These are phyloP conservation scores for Xylariomycetidae sp. DNA, from an alignment of 2,329 filamentous ascomycete species.

Conservation along the genomic window DNA sequence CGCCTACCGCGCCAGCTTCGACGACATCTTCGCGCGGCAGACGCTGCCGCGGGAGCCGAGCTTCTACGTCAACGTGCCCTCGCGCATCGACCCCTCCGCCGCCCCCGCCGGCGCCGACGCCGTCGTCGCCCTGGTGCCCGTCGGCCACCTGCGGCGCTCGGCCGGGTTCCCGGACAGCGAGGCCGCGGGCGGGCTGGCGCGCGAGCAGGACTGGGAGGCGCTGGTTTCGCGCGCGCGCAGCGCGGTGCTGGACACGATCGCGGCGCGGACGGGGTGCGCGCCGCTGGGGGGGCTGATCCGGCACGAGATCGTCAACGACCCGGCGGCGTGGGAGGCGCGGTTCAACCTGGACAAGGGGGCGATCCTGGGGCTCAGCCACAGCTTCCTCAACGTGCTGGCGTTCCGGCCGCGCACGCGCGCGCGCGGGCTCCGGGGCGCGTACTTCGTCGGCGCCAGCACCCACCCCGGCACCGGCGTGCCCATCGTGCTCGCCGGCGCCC, in stretches of 20 bases:
- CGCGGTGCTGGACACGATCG: constrained; percentile 56
- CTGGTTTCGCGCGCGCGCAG: constrained; percentile 54
- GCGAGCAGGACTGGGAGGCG: constrained; percentile 52
- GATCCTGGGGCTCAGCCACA: constrained; percentile 65
- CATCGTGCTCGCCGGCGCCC: constrained; percentile 64
- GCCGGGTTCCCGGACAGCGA: constrained; percentile 18
- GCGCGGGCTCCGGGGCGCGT: constrained; percentile 43
- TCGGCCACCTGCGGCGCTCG: constrained; percentile 59
- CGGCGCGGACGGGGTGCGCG: constrained; percentile 51
- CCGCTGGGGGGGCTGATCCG: constrained; percentile 41
- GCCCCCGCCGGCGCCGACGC: constrained; percentile 60
- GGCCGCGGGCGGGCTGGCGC: constrained; percentile 24
- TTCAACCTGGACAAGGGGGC: constrained; percentile 74
- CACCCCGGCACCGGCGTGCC: constrained; percentile 74
- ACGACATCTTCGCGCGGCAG: constrained; percentile 67
- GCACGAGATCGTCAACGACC: constrained; percentile 61
- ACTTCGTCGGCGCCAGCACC: constrained; percentile 70
- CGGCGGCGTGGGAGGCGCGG: constrained; percentile 54
- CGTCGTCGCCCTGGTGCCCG: constrained; percentile 65
- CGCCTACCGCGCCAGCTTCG: constrained; percentile 66
- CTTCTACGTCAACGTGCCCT: constrained; percentile 75
- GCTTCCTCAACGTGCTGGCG: constrained; percentile 66
- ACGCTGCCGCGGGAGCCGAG: constrained; percentile 61
- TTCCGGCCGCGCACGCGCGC: constrained; percentile 58
- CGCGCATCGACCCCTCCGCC: constrained; percentile 59